Evolutionary conservation across 2,329 filamentous ascomycete species (phyloP), one percentile per base, ranked within the genome.

Genomic region (Cordyceps militaris): DNA sequence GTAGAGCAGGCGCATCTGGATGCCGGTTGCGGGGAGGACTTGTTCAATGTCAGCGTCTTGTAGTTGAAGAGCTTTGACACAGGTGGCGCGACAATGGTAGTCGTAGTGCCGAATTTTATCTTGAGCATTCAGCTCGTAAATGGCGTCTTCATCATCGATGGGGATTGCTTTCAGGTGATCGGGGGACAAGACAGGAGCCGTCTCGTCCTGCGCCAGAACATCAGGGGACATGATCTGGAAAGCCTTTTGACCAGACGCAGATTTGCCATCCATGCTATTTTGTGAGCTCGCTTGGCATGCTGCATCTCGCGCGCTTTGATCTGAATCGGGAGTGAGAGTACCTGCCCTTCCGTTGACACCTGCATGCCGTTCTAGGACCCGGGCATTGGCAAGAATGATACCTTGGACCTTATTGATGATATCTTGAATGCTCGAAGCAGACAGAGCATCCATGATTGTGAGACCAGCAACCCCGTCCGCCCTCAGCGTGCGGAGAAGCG

Each of bases 81-180:
- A 59, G 5, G 16, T 1, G 23, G 26, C 6, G 13, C 57, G 49
- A 13, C 34, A 56, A 43, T 59, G 57, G 43, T 49, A 44, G 21
- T 59, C 24, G 26, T 36, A 59, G 43, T 59, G 57, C 10, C 56
- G 16, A 10, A 58, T 13, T 36, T 58, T 58, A 3, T n/a, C 49
- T 1, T 47, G 14, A 4, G 28, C 9, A 8, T 9, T 4, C 3
- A 58, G 26, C 16, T 40, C 42, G 21, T 36, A 49, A 19, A 58
- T 40, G 28, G 28, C 38, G 5, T 58, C 56, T 9, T 53, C 56
- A 9, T 58, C 56, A 21, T 58, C 48, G 21, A 40, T 14, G 4
- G 47, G 19, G 19, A 57, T 57, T 6, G 24, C n/a, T 2, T 16
- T 44, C n/a, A 53, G 3, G 16, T 52, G 21, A 19, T 26, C 32